Percentiles rank a stretch among this genome's conserved stretches.
Evolutionary conservation across 108 stramenopile species (phyloP).

Genomic region (Fragilariopsis cylindrus): DNA sequence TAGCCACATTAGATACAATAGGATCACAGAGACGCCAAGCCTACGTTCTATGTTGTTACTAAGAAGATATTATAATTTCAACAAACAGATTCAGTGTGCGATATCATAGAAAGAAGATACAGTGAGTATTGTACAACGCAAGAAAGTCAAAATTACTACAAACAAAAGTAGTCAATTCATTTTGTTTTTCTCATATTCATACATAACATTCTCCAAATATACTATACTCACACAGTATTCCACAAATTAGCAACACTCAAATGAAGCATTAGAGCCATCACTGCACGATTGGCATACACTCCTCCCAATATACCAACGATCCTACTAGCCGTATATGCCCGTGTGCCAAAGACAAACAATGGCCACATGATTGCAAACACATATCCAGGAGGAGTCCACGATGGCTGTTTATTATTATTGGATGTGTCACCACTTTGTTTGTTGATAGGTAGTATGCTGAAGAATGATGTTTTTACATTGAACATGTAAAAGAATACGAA

Average conservation of each 20-base stretch:
- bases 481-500: not conserved
- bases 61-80: no score
- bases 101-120: not conserved
- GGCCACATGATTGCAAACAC: conserved; percentile 21
- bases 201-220: not conserved
- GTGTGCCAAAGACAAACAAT: conserved; percentile 15
- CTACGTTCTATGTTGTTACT: conserved; percentile 2
- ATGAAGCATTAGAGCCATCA: conserved; percentile 4
- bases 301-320: not conserved
- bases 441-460: conserved; percentile 6
- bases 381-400: conserved; percentile 15
- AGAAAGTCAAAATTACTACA: not conserved
- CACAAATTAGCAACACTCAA: conserved; percentile 12
- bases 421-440: not conserved
- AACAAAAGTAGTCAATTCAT: not conserved
- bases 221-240: not conserved
- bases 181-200: not conserved
- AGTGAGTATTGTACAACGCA: no score
- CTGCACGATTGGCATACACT: not conserved
- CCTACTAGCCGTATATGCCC: not conserved
- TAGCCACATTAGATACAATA: not conserved
- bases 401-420: not conserved
- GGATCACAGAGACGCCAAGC: not conserved
- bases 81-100: not conserved
- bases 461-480: not conserved